Percentiles rank a stretch among this genome's conserved stretches.
Evolutionary conservation across 805 yeast genomes (phyloP).

Genomic region (Yarrowia sp.): DNA sequence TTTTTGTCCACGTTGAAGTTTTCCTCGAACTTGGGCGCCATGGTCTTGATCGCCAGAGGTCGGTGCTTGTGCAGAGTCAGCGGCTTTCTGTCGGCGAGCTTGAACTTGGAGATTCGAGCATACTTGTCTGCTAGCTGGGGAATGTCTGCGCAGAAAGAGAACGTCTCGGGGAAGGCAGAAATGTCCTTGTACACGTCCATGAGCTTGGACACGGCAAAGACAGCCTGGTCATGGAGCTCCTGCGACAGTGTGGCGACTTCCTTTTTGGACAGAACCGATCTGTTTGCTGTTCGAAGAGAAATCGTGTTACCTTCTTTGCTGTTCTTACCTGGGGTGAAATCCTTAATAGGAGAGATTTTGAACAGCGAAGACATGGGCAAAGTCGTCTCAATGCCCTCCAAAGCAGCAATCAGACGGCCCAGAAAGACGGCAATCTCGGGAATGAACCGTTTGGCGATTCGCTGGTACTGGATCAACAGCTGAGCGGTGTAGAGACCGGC

Average conservation of each 20-base stretch:
- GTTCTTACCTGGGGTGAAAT: not conserved
- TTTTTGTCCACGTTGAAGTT: slow-evolving; percentile 95
- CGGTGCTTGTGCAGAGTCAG: slow-evolving; percentile 81
- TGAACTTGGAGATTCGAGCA: slow-evolving; percentile 58
- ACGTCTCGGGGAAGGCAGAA: slow-evolving; percentile 65
- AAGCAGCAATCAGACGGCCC: slow-evolving; percentile 46
- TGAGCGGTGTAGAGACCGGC: slow-evolving; percentile 74
- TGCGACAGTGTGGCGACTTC: slow-evolving; percentile 9
- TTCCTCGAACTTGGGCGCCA: slow-evolving; percentile 92
- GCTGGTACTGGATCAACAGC: slow-evolving; percentile 72
- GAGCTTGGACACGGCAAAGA: slow-evolving; percentile 20
- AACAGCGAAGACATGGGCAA: slow-evolving; percentile 49
- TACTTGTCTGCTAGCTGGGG: slow-evolving; percentile 52
- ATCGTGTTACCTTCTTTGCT: not conserved
- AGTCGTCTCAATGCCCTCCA: slow-evolving; percentile 59
- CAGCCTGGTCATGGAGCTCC: slow-evolving; percentile 29
- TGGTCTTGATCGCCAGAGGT: slow-evolving; percentile 82
- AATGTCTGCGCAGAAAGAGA: slow-evolving; percentile 43
- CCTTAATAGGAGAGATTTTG: slow-evolving; percentile 33
- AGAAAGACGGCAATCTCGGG: slow-evolving; percentile 75
- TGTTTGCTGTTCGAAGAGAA: slow-evolving; percentile 13
- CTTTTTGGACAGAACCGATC: slow-evolving; percentile 6
- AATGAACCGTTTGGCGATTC: slow-evolving; percentile 75
- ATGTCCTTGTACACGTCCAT: slow-evolving; percentile 60
- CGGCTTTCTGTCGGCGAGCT: slow-evolving; percentile 64